Percentiles rank a stretch among this genome's conserved stretches.
phyloP scores from a whole-genome alignment of 257 asterid species.

The Plantago elongata region DNA sequence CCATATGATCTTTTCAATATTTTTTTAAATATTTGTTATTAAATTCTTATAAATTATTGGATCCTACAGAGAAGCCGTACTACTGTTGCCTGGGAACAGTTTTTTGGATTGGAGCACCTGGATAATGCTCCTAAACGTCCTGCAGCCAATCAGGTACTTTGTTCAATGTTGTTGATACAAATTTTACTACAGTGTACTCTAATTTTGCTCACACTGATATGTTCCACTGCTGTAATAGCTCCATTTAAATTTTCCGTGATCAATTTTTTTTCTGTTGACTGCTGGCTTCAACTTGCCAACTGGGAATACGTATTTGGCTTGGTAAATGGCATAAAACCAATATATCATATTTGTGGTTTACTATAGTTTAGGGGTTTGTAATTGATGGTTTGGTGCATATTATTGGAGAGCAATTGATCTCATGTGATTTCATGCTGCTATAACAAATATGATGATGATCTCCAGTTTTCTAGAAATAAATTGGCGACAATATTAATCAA shows the following conservation, averaged over 20 bases:
- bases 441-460: too few relatives aligned
- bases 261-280: background rate
- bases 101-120: constrained; percentile 57
- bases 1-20: background rate
- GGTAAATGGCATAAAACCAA: too few relatives aligned
- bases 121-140: constrained; percentile 42
- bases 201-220: background rate
- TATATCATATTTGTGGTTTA: too few relatives aligned
- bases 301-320: too few relatives aligned
- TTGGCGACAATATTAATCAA: too few relatives aligned
- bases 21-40: background rate
- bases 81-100: constrained; percentile 48
- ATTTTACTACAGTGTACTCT: constrained; percentile 4
- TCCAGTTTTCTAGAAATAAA: too few relatives aligned
- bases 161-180: constrained; percentile 3
- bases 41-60: constrained; percentile 4
- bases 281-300: background rate
- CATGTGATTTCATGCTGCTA: too few relatives aligned
- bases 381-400: too few relatives aligned
- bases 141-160: constrained; percentile 42
- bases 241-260: background rate
- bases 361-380: too few relatives aligned
- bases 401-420: too few relatives aligned
- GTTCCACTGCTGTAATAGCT: background rate
- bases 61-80: constrained; percentile 34